Percentiles rank a stretch among this genome's conserved stretches.
Conservation (phyloP, 768 basidiomycete species). For the Crucibulum laeve region DNA sequence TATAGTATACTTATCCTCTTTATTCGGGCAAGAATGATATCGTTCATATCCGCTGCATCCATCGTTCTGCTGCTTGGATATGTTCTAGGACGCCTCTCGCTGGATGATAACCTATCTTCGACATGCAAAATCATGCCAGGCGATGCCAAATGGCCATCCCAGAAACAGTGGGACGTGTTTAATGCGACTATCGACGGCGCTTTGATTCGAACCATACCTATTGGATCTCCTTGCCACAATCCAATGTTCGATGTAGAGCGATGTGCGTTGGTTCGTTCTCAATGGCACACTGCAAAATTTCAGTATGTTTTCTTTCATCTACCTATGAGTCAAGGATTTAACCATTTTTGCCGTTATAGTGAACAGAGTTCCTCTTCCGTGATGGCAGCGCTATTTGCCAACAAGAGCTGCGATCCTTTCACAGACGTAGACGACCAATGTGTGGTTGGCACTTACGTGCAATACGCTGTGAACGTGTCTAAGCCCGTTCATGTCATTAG, state of each 20-base stretch:
- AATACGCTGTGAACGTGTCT: constrained; percentile 8
- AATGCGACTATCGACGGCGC: not conserved
- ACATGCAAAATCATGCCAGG: not conserved
- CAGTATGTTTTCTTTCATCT: not conserved
- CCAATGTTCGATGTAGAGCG: not conserved
- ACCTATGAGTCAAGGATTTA: not conserved
- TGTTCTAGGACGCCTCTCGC: no score
- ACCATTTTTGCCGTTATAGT: constrained; percentile 1
- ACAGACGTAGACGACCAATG: constrained; percentile 6
- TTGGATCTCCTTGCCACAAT: not conserved
- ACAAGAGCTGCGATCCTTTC: constrained; percentile 17
- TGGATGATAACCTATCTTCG: no score
- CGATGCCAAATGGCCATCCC: not conserved
- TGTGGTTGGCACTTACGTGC: constrained; percentile 11
- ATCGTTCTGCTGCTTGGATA: no score
- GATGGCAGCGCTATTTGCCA: constrained; percentile 13
- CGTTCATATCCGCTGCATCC: no score
- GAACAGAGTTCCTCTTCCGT: constrained; percentile 11
- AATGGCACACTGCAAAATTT: not conserved
- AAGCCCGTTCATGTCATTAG: constrained; percentile 2
- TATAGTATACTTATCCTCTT: no score
- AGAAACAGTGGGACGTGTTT: not conserved
- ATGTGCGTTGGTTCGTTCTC: not conserved
- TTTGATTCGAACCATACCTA: not conserved
- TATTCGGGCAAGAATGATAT: no score